phyloP scores from a whole-genome alignment of 192 early-diverging fungal species.

The Backusella westeae region DNA sequence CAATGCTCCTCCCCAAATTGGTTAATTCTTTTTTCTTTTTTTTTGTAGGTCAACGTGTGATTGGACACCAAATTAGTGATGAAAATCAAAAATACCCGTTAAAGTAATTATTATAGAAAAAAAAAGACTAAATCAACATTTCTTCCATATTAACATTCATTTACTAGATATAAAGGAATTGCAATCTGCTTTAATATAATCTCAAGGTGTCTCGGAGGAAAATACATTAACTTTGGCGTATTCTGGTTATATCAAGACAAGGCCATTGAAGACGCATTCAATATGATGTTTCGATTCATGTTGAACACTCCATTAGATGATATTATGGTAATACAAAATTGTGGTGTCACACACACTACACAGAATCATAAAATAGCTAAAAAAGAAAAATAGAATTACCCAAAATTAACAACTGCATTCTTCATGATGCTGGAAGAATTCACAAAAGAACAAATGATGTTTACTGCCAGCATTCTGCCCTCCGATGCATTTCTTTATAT shows the following conservation, averaged over 20 bases:
- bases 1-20: background rate
- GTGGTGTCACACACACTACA: background rate
- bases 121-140: background rate
- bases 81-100: conserved; percentile 15
- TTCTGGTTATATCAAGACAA: conserved; percentile 85
- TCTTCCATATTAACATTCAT: background rate
- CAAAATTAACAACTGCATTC: conserved; percentile 56
- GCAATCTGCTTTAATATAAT: conserved; percentile 73
- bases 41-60: background rate
- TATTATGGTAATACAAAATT: conserved; percentile 52
- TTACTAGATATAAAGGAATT: conserved; percentile 71
- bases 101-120: conserved; percentile 4
- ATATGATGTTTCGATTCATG: conserved; percentile 64
- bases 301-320: conserved; percentile 70
- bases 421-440: conserved; percentile 70
- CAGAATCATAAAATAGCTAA: background rate
- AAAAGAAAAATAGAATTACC: conserved; percentile 48
- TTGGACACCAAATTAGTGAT: conserved; percentile 3
- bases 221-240: conserved; percentile 89
- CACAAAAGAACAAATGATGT: conserved; percentile 62
- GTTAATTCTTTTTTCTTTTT: background rate
- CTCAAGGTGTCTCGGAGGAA: conserved; percentile 64
- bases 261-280: conserved; percentile 64
- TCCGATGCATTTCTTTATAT: conserved; percentile 64
- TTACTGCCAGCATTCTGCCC: conserved; percentile 54